phyloP scores from a whole-genome alignment of 2,329 filamentous ascomycete species.

The Penicillium sp. region DNA sequence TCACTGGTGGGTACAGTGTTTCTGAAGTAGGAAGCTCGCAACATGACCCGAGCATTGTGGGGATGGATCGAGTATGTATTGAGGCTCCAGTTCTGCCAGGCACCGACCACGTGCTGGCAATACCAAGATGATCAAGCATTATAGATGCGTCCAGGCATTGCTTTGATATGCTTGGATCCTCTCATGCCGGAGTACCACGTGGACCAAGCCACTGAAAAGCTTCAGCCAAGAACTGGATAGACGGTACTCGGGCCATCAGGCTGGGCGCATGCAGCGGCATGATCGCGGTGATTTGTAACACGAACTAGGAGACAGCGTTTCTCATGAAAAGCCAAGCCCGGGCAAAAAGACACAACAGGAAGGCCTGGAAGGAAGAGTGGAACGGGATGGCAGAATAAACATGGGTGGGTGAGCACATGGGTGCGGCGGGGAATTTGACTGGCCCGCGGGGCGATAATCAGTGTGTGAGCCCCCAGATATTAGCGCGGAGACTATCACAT shows the following conservation, averaged over 20 bases:
- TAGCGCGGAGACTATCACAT: slow-evolving; percentile 7
- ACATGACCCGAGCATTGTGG: neutral
- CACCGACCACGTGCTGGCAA: neutral
- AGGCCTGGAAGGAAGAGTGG: neutral
- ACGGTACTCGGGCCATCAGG: neutral
- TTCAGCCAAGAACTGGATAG: neutral
- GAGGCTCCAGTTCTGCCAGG: neutral
- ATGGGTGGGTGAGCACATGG: slow-evolving; percentile 8
- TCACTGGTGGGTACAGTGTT: neutral
- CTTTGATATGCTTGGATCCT: slow-evolving; percentile 2
- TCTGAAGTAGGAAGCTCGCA: neutral
- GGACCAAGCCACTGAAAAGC: slow-evolving; percentile 3
- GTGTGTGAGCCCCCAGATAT: slow-evolving; percentile 6
- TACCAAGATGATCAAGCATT: neutral
- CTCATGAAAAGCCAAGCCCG: neutral
- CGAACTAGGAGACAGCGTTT: no score
- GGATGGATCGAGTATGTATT: neutral
- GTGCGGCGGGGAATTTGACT: slow-evolving; percentile 12
- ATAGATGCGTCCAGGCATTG: neutral
- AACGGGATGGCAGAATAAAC: neutral
- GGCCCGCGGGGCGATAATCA: slow-evolving; percentile 4
- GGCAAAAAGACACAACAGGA: neutral
- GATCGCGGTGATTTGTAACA: neutral
- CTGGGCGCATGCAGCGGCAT: neutral
- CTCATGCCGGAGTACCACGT: neutral